Percentiles rank a stretch among this genome's conserved stretches.
phyloP scores from a whole-genome alignment of 169 alveolate species.

The Plasmodium reichenowi region DNA sequence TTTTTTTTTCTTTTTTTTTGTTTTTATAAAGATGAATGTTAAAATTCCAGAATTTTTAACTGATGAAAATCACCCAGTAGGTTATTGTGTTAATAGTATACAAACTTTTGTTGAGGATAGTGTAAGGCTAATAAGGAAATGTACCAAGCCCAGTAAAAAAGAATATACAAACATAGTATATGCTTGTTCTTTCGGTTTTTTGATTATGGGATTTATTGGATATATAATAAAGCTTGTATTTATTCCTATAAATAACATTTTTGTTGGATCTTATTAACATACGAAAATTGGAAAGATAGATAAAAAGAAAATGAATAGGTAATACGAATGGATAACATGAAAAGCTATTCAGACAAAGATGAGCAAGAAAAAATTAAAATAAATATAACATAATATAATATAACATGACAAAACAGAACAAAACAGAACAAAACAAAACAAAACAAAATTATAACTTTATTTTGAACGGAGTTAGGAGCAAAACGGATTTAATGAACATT shows the following conservation, averaged over 20 bases:
- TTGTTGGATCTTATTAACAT: conserved; percentile 84
- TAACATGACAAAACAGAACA: too few relatives aligned
- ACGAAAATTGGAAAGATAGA: background rate
- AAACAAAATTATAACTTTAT: too few relatives aligned
- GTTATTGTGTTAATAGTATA: conserved; percentile 86
- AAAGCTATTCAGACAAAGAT: background rate
- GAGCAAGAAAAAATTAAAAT: background rate
- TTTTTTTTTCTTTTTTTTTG: background rate
- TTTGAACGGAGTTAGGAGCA: too few relatives aligned
- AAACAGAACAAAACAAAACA: too few relatives aligned
- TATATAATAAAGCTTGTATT: conserved; percentile 94
- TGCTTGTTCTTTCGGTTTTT: conserved; percentile 96
- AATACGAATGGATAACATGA: background rate
- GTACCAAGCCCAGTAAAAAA: conserved; percentile 95
- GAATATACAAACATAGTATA: conserved; percentile 87
- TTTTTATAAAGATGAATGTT: conserved; percentile 18
- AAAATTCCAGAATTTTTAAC: conserved; percentile 80
- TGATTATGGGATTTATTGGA: conserved; percentile 96
- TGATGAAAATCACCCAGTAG: conserved; percentile 88
- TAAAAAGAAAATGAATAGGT: background rate
- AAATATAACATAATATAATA: too few relatives aligned
- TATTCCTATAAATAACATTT: conserved; percentile 96
- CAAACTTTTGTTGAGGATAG: conserved; percentile 92
- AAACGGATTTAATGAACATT: too few relatives aligned
- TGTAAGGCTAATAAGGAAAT: conserved; percentile 92